Percentiles rank a stretch among this genome's conserved stretches.
phyloP scores from a whole-genome alignment of 2,329 filamentous ascomycete genomes.

The Stachybotrys chlorohalonatus region DNA sequence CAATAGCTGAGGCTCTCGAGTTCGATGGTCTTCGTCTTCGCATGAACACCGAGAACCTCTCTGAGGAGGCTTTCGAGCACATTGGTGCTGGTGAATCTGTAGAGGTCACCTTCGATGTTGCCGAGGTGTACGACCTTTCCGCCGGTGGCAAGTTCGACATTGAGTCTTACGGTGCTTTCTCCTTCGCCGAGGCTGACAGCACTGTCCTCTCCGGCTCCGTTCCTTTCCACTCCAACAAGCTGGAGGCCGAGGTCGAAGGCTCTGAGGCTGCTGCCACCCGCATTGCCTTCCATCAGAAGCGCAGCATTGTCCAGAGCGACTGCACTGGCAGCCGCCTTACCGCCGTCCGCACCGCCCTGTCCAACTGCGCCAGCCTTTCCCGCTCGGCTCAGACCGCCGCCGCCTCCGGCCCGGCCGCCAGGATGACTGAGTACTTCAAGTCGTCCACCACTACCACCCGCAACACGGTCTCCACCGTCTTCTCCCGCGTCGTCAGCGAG shows the following conservation, averaged over 20 bases:
- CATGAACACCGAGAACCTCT: conserved; percentile 33
- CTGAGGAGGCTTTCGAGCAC: conserved; percentile 38
- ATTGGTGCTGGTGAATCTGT: conserved; percentile 40
- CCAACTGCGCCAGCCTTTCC: conserved; percentile 45
- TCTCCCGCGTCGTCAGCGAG: conserved; percentile 41
- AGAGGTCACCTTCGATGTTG: conserved; percentile 44
- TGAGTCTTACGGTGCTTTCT: conserved; percentile 45
- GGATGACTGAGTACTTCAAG: conserved; percentile 57
- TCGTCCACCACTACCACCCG: conserved; percentile 34
- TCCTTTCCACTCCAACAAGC: conserved; percentile 48
- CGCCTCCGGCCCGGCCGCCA: conserved; percentile 35
- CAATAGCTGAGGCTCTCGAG: conserved; percentile 27
- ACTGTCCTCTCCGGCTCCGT: conserved; percentile 46
- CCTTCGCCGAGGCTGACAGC: conserved; percentile 41
- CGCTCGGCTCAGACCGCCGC: conserved; percentile 41
- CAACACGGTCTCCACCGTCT: conserved; percentile 41
- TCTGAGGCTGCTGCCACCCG: conserved; percentile 40
- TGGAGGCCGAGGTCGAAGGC: conserved; percentile 50
- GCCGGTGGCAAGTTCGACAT: conserved; percentile 47
- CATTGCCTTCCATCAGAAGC: conserved; percentile 39
- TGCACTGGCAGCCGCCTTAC: conserved; percentile 40
- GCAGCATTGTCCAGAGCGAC: conserved; percentile 37
- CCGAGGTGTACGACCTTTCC: conserved; percentile 43
- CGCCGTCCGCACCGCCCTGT: conserved; percentile 39
- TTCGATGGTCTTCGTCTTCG: conserved; percentile 47